Base-by-base conservation (phyloP, 106 monocot genomes). In the Apostasia shenzhenica region DNA sequence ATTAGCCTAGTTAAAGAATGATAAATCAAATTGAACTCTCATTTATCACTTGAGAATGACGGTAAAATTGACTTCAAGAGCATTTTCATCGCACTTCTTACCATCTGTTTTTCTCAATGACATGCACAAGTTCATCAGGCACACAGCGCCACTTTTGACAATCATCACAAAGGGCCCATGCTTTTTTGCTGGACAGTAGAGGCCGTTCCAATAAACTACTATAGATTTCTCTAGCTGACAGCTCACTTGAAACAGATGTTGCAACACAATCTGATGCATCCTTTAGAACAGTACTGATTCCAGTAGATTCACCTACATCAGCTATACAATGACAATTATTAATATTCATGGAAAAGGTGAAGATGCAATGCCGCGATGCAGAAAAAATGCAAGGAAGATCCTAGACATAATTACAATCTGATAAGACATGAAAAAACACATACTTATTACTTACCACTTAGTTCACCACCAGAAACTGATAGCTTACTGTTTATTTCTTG, bases 131-230 rank as follows among this genome's bases (percentile, higher is more conserved):
- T 67, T 71, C 81, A 76, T 83, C 70, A 26, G 97, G 75, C 70
- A 99, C 90, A 65, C 82, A 83, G 13, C 97, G 89, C 97, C 97
- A 99, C 71, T 99, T 99, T 4, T 80, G 64, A 67, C 92, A 99
- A 51, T 85, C 87, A 85, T 99, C 92, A 79, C 92, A 99, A 52
- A 77, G 73, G 2, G 85, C 97, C 97, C 97, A 97, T 56, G 92
- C 95, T 61, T 52, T 62, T n/a, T 75, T 65, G 8, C 48, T 81
- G 75, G 72, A 75, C 49, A 63, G 74, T 66, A 75, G 61, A 78
- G 43, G 46, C 45, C 81, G 81, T 2, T n/a, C 69, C 54, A 69
- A 73, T 55, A 73, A 43, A 9, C 41, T 63, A 70, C 61, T 48
- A 59, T 42, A 52, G 3, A 71, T 40, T 56, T 71, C 72, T 11